Conservation (phyloP, 2,329 filamentous ascomycete genomes). For the Xylaria sp. region DNA sequence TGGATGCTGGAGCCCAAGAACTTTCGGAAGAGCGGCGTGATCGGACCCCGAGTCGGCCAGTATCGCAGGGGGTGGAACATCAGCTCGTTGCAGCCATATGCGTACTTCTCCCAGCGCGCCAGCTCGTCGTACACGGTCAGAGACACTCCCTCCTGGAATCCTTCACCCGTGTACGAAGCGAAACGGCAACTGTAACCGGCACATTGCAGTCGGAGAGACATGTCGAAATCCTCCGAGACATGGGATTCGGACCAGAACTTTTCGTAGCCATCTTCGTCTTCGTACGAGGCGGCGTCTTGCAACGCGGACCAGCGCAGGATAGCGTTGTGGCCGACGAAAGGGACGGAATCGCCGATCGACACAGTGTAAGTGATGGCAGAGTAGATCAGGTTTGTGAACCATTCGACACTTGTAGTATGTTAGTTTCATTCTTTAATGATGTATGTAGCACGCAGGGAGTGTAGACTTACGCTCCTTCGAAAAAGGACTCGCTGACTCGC, state of each 20-base stretch:
- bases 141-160: conserved; percentile 85
- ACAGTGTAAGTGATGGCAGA: conserved; percentile 81
- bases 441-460: background rate
- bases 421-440: conserved; percentile 13
- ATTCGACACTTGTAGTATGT: conserved; percentile 66
- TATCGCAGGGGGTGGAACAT: conserved; percentile 80
- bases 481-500: conserved; percentile 80
- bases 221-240: conserved; percentile 84
- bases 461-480: conserved; percentile 61
- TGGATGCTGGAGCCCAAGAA: conserved; percentile 80
- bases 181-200: conserved; percentile 78
- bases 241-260: conserved; percentile 86
- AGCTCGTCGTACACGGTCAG: conserved; percentile 87
- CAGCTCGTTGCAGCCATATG: conserved; percentile 84
- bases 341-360: conserved; percentile 78
- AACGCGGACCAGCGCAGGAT: conserved; percentile 79
- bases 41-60: conserved; percentile 78
- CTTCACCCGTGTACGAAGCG: conserved; percentile 77
- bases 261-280: conserved; percentile 75
- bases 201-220: conserved; percentile 80
- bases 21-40: conserved; percentile 79
- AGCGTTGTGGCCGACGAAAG: conserved; percentile 84
- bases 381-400: conserved; percentile 80
- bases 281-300: conserved; percentile 74
- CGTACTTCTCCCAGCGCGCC: conserved; percentile 87